Evolutionary conservation across 495 filamentous ascomycete species (phyloP).

Genomic region (Evansstolkia leycettana): DNA sequence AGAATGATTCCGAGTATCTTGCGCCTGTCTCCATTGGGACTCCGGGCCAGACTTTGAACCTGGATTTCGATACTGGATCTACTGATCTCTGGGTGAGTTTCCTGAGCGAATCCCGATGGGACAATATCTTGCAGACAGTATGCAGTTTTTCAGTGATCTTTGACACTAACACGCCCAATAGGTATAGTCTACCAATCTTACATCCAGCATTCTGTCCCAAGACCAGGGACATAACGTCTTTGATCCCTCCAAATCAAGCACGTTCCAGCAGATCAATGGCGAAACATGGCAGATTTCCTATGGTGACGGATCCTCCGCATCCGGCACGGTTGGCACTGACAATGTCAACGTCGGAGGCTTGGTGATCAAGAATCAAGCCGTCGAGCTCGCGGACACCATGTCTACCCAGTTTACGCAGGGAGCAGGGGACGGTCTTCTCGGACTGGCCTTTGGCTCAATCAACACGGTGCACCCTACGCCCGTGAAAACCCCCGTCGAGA

Average conservation of each 20-base stretch:
- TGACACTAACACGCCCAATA: conserved; percentile 13
- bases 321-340: conserved; percentile 61
- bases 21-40: conserved; percentile 56
- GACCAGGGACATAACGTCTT: conserved; percentile 36
- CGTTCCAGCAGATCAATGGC: conserved; percentile 39
- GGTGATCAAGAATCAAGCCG: conserved; percentile 51
- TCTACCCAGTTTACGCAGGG: conserved; percentile 48
- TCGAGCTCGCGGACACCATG: conserved; percentile 56
- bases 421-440: conserved; percentile 60
- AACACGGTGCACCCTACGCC: conserved; percentile 34
- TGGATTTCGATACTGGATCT: conserved; percentile 72
- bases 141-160: background rate
- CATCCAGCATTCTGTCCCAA: conserved; percentile 20
- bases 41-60: conserved; percentile 48
- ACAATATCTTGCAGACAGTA: too few relatives aligned
- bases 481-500: conserved; percentile 60
- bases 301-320: conserved; percentile 59
- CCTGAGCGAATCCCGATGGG: too few relatives aligned
- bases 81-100: conserved; percentile 63
- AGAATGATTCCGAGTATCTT: conserved; percentile 63
- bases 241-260: conserved; percentile 47
- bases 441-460: conserved; percentile 57
- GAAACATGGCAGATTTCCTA: conserved; percentile 61
- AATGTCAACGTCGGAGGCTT: conserved; percentile 55
- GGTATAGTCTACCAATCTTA: conserved; percentile 52